These are phyloP conservation scores for Quercus parvula DNA, from an alignment of 306 rosid species.

Conservation along the genomic window DNA sequence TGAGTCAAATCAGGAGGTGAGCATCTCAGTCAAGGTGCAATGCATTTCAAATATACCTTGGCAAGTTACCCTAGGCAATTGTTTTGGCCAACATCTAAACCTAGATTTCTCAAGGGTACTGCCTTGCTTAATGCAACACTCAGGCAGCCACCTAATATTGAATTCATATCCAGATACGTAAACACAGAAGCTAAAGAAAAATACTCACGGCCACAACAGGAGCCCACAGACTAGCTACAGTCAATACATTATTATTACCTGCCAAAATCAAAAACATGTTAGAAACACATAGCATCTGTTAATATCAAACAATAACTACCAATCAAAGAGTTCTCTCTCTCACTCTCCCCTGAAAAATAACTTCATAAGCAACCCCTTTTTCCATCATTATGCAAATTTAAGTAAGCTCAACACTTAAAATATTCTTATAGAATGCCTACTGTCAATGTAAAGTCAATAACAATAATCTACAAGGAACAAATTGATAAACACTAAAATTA, in stretches of 20 bases:
- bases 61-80: background rate
- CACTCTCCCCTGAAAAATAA: background rate
- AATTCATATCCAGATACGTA: conserved; percentile 1
- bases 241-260: conserved; percentile 74
- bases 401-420: background rate
- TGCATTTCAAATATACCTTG: background rate
- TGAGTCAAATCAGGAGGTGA: background rate
- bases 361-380: background rate
- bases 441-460: background rate
- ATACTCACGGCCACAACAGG: conserved; percentile 96
- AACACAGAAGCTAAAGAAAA: conserved; percentile 12
- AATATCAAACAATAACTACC: background rate
- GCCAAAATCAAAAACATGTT: conserved; percentile 39
- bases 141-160: conserved; percentile 3
- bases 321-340: background rate
- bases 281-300: conserved; percentile 11
- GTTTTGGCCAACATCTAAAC: background rate
- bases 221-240: conserved; percentile 83
- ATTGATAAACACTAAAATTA: background rate
- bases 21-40: background rate
- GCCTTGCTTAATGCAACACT: background rate
- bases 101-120: background rate
- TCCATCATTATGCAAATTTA: background rate
- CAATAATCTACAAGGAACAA: background rate
- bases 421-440: background rate